phyloP scores from a whole-genome alignment of 129 eudicot species.

The Cynara cardunculus region DNA sequence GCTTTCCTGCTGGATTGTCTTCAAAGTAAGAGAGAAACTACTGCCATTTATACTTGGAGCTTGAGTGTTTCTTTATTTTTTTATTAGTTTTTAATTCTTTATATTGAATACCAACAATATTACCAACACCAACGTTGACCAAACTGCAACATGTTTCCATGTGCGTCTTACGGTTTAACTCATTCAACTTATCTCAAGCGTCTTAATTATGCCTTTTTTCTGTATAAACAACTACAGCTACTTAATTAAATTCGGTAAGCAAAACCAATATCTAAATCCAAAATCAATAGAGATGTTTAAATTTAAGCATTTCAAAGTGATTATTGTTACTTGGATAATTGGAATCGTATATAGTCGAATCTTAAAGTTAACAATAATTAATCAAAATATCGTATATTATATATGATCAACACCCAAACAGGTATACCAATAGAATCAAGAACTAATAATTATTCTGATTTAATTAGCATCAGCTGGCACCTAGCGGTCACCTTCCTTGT shows the following conservation, averaged over 20 bases:
- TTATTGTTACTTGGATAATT: neutral
- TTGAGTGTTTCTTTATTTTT: neutral
- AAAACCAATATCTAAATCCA: no score
- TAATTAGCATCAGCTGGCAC: neutral
- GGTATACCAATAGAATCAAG: neutral
- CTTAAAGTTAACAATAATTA: neutral
- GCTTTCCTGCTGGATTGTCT: neutral
- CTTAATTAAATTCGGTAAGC: no score
- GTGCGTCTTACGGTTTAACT: neutral
- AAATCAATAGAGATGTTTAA: no score
- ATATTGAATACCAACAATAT: neutral
- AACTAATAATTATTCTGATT: no score
- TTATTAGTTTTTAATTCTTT: neutral
- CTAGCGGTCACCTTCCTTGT: neutral
- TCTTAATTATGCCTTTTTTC: neutral
- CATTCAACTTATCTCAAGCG: neutral
- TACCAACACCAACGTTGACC: neutral
- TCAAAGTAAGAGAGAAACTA: neutral
- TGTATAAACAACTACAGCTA: neutral
- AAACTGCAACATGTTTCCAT: neutral
- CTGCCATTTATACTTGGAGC: neutral
- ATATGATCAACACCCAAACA: no score
- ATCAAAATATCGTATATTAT: no score
- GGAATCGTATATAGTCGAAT: neutral
- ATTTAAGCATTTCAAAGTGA: no score